Percentiles rank a stretch among this genome's conserved stretches.
Evolutionary conservation across 2,329 filamentous ascomycete genomes (phyloP).

Genomic region (Cadophora sp.): DNA sequence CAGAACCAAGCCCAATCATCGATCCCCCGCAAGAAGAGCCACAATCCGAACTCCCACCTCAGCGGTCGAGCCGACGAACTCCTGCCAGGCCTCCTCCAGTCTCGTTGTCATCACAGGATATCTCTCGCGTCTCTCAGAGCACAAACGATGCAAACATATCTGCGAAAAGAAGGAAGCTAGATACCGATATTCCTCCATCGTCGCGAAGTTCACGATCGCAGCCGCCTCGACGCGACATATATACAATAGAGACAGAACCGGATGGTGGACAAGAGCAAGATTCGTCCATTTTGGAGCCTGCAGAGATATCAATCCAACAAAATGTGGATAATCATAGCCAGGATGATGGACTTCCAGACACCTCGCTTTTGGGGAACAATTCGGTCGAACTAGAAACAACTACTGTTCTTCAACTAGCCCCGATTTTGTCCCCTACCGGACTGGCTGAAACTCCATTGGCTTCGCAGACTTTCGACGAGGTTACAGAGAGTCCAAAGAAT

Average conservation of each 20-base stretch:
- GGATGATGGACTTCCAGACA: not conserved
- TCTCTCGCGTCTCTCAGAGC: conserved; percentile 25
- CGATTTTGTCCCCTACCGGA: conserved; percentile 1
- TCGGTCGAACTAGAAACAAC: not conserved
- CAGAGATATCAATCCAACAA: conserved; percentile 6
- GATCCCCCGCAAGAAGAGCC: conserved; percentile 20
- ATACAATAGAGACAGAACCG: conserved; percentile 22
- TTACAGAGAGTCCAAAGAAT: conserved; percentile 60
- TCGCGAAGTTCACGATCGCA: conserved; percentile 39
- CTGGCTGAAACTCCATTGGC: conserved; percentile 23
- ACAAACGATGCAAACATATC: conserved; percentile 45
- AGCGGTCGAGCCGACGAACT: conserved; percentile 32
- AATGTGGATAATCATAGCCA: not conserved
- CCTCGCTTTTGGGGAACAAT: not conserved
- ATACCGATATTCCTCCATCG: conserved; percentile 38
- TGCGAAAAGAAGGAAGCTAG: conserved; percentile 43
- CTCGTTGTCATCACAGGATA: conserved; percentile 11
- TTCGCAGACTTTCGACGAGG: conserved; percentile 48
- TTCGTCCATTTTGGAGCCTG: conserved; percentile 20
- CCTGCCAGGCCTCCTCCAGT: conserved; percentile 14
- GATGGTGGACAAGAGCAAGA: conserved; percentile 32
- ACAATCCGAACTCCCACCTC: conserved; percentile 30
- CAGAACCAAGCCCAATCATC: conserved; percentile 15
- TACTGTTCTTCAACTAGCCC: not conserved
- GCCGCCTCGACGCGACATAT: conserved; percentile 37